These are phyloP conservation scores for Cercospora nicotianae DNA, from an alignment of 2,329 filamentous ascomycete genomes.

Conservation along the genomic window DNA sequence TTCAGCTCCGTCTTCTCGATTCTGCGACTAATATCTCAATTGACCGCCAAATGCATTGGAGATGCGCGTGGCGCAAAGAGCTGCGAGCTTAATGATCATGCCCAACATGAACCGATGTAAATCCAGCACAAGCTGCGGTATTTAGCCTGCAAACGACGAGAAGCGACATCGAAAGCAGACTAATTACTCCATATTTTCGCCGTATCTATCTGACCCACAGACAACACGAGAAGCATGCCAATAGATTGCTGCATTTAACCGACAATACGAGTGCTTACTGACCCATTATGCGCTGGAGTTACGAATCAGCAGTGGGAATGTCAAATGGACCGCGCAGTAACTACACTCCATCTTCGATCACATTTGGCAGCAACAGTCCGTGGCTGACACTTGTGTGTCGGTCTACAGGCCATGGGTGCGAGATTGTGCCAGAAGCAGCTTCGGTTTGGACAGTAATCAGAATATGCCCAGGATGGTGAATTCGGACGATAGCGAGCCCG, in stretches of 20 bases:
- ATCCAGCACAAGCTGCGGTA: not conserved
- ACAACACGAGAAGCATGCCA: not conserved
- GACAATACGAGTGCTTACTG: not conserved
- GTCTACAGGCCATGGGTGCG: not conserved
- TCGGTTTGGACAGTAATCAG: not conserved
- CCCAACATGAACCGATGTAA: not conserved
- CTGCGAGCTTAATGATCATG: not conserved
- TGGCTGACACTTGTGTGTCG: slow-evolving; percentile 1
- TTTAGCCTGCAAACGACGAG: not conserved
- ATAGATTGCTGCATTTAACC: not conserved
- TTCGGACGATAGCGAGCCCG: not conserved
- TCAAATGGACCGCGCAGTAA: not conserved
- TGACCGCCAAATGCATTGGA: not conserved
- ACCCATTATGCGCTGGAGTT: not conserved
- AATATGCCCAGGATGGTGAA: not conserved
- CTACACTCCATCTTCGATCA: not conserved
- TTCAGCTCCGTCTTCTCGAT: not conserved
- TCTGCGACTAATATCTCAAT: not conserved
- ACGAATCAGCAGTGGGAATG: not conserved
- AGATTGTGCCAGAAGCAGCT: slow-evolving; percentile 4
- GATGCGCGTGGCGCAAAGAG: not conserved
- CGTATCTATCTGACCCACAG: not conserved
- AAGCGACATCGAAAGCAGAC: not conserved
- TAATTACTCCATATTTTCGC: not conserved
- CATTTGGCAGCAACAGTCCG: slow-evolving; percentile 3